Percentiles rank a stretch among this genome's conserved stretches.
Conservation (phyloP, 1,284 basidiomycete species). For the Naganishia sp. region DNA sequence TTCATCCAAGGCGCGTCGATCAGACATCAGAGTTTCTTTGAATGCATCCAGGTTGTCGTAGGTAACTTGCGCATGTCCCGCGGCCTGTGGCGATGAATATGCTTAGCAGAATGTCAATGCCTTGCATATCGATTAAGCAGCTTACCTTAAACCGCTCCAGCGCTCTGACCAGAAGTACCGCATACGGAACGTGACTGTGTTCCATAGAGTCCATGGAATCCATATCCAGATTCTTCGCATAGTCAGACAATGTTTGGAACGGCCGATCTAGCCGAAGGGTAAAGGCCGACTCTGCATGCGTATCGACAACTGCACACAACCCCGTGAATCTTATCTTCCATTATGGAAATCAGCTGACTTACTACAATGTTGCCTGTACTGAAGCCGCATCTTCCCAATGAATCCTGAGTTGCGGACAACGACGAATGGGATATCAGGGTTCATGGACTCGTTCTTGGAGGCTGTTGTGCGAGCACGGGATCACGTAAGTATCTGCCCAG, state of each 20-base stretch:
- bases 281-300: constrained; percentile 80
- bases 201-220: constrained; percentile 77
- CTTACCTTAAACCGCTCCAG: constrained; percentile 62
- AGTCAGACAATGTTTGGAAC: constrained; percentile 75
- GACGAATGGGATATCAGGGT: constrained; percentile 66
- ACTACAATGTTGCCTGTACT: constrained; percentile 83
- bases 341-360: constrained; percentile 44
- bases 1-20: constrained; percentile 70
- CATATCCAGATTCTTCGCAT: constrained; percentile 71
- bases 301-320: constrained; percentile 74
- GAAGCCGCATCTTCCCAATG: constrained; percentile 80
- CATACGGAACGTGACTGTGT: constrained; percentile 82
- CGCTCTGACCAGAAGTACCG: constrained; percentile 79
- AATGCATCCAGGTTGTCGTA: constrained; percentile 75
- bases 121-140: background rate
- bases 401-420: constrained; percentile 81
- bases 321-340: background rate
- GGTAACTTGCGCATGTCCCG: constrained; percentile 43
- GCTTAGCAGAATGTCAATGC: background rate
- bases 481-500: background rate
- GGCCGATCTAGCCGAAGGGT: constrained; percentile 86
- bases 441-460: constrained; percentile 25
- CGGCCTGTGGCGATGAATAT: background rate
- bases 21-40: constrained; percentile 58
- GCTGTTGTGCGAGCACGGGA: background rate